These are phyloP conservation scores for Pleurotus sapidus DNA, from an alignment of 768 basidiomycete genomes.

Conservation along the genomic window DNA sequence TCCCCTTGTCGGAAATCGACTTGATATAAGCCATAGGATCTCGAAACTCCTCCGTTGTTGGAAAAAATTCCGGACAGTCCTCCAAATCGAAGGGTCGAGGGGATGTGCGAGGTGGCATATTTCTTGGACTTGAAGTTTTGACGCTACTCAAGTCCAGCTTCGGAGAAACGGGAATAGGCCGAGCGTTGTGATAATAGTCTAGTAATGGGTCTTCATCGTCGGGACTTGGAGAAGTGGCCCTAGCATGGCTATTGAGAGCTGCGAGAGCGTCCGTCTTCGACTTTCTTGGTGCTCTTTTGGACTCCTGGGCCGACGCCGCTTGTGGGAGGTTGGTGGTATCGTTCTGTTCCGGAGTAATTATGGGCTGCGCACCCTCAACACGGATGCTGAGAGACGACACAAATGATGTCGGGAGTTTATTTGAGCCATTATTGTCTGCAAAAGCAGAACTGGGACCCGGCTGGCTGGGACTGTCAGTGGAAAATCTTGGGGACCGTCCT, in stretches of 20 bases:
- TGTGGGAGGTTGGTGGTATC: conserved; percentile 30
- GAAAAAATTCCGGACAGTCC: conserved; percentile 89
- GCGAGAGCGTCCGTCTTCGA: conserved; percentile 87
- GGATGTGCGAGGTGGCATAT: conserved; percentile 31
- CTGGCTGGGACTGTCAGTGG: conserved; percentile 43
- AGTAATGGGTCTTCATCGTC: conserved; percentile 51
- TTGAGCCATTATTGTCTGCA: conserved; percentile 44
- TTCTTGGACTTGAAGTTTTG: conserved; percentile 58
- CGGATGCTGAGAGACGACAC: conserved; percentile 73
- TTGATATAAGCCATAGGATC: conserved; percentile 94
- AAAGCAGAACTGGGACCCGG: conserved; percentile 35
- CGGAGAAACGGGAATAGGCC: conserved; percentile 61
- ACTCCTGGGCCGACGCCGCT: conserved; percentile 37
- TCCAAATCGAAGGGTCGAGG: conserved; percentile 80
- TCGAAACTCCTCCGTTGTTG: conserved; percentile 86
- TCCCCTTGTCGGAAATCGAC: conserved; percentile 69
- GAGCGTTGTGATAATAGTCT: conserved; percentile 44
- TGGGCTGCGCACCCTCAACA: conserved; percentile 68
- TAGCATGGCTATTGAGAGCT: conserved; percentile 68
- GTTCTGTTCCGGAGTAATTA: conserved; percentile 44
- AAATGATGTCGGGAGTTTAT: conserved; percentile 50
- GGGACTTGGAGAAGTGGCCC: conserved; percentile 50
- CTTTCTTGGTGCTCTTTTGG: conserved; percentile 79
- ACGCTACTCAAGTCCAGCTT: conserved; percentile 67
- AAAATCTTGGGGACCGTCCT: conserved; percentile 58